Conservation (phyloP, 192 early-diverging fungal genomes). For the Piromyces finnis region DNA sequence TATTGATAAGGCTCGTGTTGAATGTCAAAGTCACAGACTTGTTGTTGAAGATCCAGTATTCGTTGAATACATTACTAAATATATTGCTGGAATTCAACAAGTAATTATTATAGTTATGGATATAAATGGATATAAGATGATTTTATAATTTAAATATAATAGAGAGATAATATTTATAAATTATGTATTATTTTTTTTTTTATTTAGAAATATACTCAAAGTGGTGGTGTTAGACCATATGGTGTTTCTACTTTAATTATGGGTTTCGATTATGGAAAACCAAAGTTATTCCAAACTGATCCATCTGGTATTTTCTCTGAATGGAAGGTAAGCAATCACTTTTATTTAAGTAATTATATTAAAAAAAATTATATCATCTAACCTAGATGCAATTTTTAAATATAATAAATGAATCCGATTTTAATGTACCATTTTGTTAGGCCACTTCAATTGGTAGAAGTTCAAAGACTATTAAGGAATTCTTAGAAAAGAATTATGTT, state of each 20-base stretch:
- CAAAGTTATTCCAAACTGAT: slow-evolving; percentile 92
- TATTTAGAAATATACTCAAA: slow-evolving; percentile 86
- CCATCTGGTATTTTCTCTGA: slow-evolving; percentile 97
- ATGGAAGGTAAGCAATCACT: slow-evolving; percentile 53
- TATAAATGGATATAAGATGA: too few species aligned
- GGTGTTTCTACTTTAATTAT: slow-evolving; percentile 93
- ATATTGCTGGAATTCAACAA: slow-evolving; percentile 93
- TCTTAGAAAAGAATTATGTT: slow-evolving; percentile 93
- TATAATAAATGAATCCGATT: too few species aligned
- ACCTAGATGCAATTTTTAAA: too few species aligned
- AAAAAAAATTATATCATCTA: too few species aligned
- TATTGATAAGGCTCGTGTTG: slow-evolving; percentile 88
- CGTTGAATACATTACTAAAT: slow-evolving; percentile 92
- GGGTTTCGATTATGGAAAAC: slow-evolving; percentile 77
- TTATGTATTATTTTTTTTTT: too few species aligned
- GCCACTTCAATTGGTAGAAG: slow-evolving; percentile 92
- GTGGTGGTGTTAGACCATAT: slow-evolving; percentile 94
- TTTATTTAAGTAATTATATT: not conserved
- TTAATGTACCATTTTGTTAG: too few species aligned
- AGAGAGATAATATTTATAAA: too few species aligned
- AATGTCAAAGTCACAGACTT: slow-evolving; percentile 93
- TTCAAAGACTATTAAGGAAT: slow-evolving; percentile 94
- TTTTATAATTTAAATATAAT: too few species aligned
- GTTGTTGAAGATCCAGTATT: slow-evolving; percentile 94
- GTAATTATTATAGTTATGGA: too few species aligned